A percentile compares a stretch with the other conserved stretches of the same genome.
Conservation (phyloP, 345 rosid species). For the Hibiscus mutabilis region DNA sequence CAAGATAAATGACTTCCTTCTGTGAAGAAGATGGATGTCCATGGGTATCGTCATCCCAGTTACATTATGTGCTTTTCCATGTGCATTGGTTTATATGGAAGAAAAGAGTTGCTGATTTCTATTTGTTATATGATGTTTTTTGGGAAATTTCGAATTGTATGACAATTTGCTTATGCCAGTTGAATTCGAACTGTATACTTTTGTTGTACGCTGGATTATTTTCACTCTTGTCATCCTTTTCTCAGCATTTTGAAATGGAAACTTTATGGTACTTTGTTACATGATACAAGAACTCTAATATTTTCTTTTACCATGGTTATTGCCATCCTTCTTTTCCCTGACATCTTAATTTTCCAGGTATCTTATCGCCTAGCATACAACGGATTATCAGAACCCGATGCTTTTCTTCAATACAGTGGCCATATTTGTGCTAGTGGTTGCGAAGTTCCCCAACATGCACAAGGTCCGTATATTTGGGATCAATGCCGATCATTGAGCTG, state of each 20-base stretch:
- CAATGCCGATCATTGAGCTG: conserved; percentile 51
- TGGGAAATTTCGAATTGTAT: background rate
- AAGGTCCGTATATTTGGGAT: conserved; percentile 86
- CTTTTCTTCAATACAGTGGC: conserved; percentile 65
- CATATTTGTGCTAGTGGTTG: conserved; percentile 59
- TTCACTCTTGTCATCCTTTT: background rate
- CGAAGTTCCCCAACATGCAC: conserved; percentile 86
- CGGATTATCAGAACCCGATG: conserved; percentile 75
- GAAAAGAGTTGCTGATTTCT: no score
- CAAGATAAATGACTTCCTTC: no score
- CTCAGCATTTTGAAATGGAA: background rate
- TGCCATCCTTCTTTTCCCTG: background rate
- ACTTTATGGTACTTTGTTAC: no score
- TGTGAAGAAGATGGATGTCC: no score
- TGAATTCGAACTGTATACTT: background rate
- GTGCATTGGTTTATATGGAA: no score
- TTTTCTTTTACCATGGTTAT: background rate
- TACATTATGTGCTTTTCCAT: no score
- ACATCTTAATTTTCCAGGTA: conserved; percentile 34
- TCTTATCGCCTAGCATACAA: conserved; percentile 77
- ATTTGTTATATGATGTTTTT: no score
- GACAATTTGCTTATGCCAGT: background rate
- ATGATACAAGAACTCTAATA: no score
- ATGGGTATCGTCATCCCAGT: no score
- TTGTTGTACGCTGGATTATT: conserved; percentile 1